Base-by-base conservation (phyloP, 768 basidiomycete species). In the Suillus sp. region DNA sequence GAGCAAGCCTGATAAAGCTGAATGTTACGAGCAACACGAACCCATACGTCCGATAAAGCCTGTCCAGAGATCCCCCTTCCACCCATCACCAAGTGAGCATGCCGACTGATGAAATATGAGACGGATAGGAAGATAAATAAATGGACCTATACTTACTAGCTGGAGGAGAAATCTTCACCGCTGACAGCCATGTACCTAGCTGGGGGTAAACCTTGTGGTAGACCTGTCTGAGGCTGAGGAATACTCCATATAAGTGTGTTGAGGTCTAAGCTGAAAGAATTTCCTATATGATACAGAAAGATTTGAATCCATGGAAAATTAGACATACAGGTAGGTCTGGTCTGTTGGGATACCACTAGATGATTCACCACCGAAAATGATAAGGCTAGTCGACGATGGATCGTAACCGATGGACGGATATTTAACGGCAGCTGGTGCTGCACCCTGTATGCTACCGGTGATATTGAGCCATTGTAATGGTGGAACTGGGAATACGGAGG, bases 301-400 rank as follows among this genome's bases (percentile, higher is more conserved):
- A 48, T 51, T 11, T 22, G 45, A 61, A 30, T 53, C 14, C 30
- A 6, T 45, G 45, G 27, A 48, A 34, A 57, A 54, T 55, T 50
- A 55, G 20, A 72, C 88, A 60, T 66, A 91, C 91, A 92, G 78
- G 70, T 85, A 90, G 1, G 91, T 92, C 66, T 84, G 79, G 1
- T 83, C 83, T 71, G 86, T 86, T 54, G 81, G 79, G 34, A 89
- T 79, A 13, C 88, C 87, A 64, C 83, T 83, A 61, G 84, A 78
- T 5, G 90, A 89, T 75, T 91, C 83, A 54, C 91, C 91, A 58
- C 91, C 91, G 69, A 92, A 93, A 59, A 93, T 81, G 67, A 93
- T 78, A 60, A 93, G 74, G 11, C 81, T 82, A 58, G 85, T 83
- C 67, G 83, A 83, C 40, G 45, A 63, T 67, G 72, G 75, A 68